Conservation (phyloP, 148 eudicot genomes). For the Euryodendron excelsum region DNA sequence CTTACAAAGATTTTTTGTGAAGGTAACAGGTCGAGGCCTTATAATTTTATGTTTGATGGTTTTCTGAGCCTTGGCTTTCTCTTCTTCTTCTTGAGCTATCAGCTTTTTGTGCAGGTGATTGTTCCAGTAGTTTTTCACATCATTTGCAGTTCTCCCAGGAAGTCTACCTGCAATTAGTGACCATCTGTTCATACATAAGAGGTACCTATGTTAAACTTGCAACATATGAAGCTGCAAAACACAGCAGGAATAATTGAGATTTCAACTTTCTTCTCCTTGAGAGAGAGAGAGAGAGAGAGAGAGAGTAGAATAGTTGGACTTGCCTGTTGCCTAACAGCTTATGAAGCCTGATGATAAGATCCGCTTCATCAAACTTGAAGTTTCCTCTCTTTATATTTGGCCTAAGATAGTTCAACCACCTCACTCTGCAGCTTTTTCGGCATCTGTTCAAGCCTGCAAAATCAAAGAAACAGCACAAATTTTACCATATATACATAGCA, state of each 20-base stretch:
- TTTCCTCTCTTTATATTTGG: slow-evolving; percentile 36
- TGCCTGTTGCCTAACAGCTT: slow-evolving; percentile 9
- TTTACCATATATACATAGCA: too few species aligned
- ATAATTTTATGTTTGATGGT: neutral
- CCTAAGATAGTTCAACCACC: slow-evolving; percentile 38
- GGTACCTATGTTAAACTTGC: too few species aligned
- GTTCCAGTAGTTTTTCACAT: slow-evolving; percentile 31
- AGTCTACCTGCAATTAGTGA: slow-evolving; percentile 20
- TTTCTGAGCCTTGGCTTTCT: neutral
- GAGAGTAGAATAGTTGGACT: neutral
- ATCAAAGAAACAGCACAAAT: too few species aligned
- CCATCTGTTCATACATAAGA: too few species aligned
- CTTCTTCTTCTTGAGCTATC: neutral
- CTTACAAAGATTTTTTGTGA: too few species aligned
- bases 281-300: too few species aligned
- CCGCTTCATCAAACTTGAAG: slow-evolving; percentile 22
- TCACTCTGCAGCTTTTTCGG: slow-evolving; percentile 37
- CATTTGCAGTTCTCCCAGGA: too few species aligned
- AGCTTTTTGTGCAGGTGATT: slow-evolving; percentile 11
- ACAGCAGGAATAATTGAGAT: too few species aligned
- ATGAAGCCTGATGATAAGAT: slow-evolving; percentile 15
- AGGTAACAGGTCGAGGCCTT: slow-evolving; percentile 21
- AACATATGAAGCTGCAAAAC: too few species aligned
- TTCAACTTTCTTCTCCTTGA: too few species aligned
- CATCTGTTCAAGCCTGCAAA: slow-evolving; percentile 30